Base-by-base conservation (phyloP, 192 early-diverging fungal genomes). In the Geranomyces michiganensis region DNA sequence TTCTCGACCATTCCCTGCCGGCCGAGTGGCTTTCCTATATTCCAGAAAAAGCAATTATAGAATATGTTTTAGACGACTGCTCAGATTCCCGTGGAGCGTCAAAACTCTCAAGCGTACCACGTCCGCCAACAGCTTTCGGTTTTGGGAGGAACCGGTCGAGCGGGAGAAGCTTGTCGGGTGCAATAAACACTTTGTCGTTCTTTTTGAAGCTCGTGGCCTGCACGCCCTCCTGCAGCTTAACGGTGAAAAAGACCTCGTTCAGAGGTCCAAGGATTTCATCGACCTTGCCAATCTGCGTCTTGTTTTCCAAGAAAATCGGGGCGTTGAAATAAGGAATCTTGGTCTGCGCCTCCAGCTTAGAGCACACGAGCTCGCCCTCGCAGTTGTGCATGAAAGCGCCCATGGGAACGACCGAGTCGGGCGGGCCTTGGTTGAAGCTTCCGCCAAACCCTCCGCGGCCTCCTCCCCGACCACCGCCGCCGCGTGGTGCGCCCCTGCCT, bases 241-340 rank as follows among this genome's bases (percentile, higher is more conserved):
- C 94, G 21, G 97, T 96, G 76, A 99, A 99, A 75, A 87, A 96
- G 27, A 99, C 93, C 76, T 99, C 93, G 83, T 95, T 97, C 79
- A 99, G 87, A 41, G 96, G 95, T 14, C 97, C 97, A 32, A 99
- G 85, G 70, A 99, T 97, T 79, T 99, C 97, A 68, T 99, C 97
- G 6, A 99, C 96, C 76, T 99, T 97, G 73, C 97, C 97, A 74
- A 99, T 97, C 81, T 94, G 94, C 61, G 91, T 92, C 87, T 99
- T 99, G 87, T 97, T 96, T 76, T 97, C 93, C 33, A 96, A 86
- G 85, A 89, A 99, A 67, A 99, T 96, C 51, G 97, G 96, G 1
- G 97, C 97, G 76, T 97, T 99, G 86, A 99, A 99, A 84, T 96
- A 99, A 26, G 97, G 97, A 72, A 99, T 91, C 79, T 99, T 92